Conservation (phyloP, 257 asterid genomes). For the Solanum arcanum region DNA sequence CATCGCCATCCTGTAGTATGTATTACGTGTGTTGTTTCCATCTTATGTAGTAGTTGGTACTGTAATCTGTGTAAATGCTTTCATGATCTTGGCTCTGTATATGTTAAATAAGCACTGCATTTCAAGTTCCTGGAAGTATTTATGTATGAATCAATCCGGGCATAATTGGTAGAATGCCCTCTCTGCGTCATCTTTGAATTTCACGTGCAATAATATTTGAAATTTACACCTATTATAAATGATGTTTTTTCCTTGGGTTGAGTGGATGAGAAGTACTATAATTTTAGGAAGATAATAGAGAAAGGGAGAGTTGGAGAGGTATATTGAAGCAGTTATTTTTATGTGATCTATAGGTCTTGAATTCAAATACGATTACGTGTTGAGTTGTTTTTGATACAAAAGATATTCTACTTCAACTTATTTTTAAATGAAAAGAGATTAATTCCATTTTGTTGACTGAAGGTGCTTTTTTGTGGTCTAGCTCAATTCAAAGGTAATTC, state of each 20-base stretch:
- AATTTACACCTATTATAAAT: neutral
- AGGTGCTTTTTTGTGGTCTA: neutral
- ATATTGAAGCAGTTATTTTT: too few species aligned
- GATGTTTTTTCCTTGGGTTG: neutral
- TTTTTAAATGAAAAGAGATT: neutral
- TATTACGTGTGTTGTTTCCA: neutral
- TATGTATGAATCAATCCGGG: neutral
- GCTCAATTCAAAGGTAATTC: neutral
- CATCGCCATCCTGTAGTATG: neutral
- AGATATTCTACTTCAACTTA: too few species aligned
- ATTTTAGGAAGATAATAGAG: neutral
- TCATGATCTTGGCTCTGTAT: neutral
- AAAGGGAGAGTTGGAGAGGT: neutral
- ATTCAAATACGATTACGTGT: neutral
- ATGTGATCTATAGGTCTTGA: neutral
- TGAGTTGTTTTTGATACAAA: too few species aligned
- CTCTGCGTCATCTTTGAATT: neutral
- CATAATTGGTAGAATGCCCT: neutral
- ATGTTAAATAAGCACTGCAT: neutral
- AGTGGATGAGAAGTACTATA: neutral
- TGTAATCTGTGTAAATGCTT: neutral
- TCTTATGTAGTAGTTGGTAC: neutral
- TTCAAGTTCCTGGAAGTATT: neutral
- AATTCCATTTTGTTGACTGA: neutral
- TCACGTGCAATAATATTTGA: neutral